Percentiles rank a stretch among this genome's conserved stretches.
These are phyloP conservation scores for Eutrema japonicum DNA, from an alignment of 345 rosid species.

Conservation along the genomic window DNA sequence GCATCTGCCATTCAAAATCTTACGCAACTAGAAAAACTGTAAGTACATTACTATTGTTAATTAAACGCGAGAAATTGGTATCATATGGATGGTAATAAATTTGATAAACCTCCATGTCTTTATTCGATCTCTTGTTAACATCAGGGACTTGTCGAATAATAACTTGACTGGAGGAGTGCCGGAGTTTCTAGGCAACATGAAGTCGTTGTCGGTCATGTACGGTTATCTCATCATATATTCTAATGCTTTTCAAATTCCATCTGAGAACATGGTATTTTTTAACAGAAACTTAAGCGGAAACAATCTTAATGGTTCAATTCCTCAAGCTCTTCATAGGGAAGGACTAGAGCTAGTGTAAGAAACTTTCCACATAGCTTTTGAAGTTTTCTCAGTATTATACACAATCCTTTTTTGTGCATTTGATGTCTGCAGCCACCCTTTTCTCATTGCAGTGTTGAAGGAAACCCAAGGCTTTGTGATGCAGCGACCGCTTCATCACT, in stretches of 20 bases:
- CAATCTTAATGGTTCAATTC: constrained; percentile 49
- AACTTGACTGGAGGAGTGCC: constrained; percentile 52
- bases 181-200: constrained; percentile 46
- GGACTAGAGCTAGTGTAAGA: constrained; percentile 28
- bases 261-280: not conserved
- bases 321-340: constrained; percentile 34
- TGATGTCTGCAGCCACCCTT: not conserved
- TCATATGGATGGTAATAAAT: not conserved
- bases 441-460: constrained; percentile 16
- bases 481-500: too few species aligned
- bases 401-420: too few species aligned
- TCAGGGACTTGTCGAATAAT: constrained; percentile 60
- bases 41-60: constrained; percentile 18
- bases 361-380: not conserved
- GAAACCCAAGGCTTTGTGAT: constrained; percentile 30
- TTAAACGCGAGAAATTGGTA: not conserved
- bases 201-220: constrained; percentile 51
- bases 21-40: constrained; percentile 47
- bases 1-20: constrained; percentile 40
- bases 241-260: not conserved
- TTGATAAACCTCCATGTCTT: not conserved
- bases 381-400: not conserved
- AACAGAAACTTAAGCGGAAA: constrained; percentile 50
- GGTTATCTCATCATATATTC: constrained; percentile 13
- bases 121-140: not conserved